Evolutionary conservation across 2,329 filamentous ascomycete genomes (phyloP), one percentile per base, ranked within the genome.

Genomic region (Apiospora marii): DNA sequence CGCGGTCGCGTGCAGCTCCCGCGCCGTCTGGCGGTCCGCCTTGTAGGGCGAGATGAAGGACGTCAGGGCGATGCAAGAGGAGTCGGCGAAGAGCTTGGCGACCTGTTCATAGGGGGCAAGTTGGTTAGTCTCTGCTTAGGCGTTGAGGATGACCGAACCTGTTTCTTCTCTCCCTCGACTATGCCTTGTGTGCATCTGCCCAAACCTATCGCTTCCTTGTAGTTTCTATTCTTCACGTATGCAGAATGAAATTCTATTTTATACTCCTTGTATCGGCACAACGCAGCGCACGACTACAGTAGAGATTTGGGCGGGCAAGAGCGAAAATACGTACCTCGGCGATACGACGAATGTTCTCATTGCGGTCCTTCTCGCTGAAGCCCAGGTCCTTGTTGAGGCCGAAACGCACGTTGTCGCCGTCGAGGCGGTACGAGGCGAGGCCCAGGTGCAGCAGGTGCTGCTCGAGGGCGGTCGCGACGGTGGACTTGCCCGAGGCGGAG

Each of bases 331-430:
- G 7, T 75, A 88, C 88, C 88, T 99, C 96, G 71, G 94, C 94
- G 80, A 99, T 98, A 76, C 96, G 92, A 74, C 96, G 92, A 82
- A 99, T 99, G 87, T 99, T 99, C 89, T 99, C 96, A 82, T 96
- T 97, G 78, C 96, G 92, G 87, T 98, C 95, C 81, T 91, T 91
- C 81, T 98, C 96, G 76, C 91, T 93, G 87, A 98, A 99, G 22
- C 96, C 96, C 14, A 99, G 90, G 86, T 98, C 96, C 85, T 97
- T 97, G 91, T 98, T 99, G 77, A 99, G 89, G 22, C 96, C 96
- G 86, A 98, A 98, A 74, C 96, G 96, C 77, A 99, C 93, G 85
- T 99, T 99, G 89, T 99, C 96, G 80, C 96, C 96, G 84, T 99
- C 96, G 43, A 99, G 92, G 70, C 96, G 92, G 89, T 99, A 99